Evolutionary conservation across 768 basidiomycete species (phyloP), one percentile per base, ranked within the genome.

Genomic region (Tricholoma sp.): DNA sequence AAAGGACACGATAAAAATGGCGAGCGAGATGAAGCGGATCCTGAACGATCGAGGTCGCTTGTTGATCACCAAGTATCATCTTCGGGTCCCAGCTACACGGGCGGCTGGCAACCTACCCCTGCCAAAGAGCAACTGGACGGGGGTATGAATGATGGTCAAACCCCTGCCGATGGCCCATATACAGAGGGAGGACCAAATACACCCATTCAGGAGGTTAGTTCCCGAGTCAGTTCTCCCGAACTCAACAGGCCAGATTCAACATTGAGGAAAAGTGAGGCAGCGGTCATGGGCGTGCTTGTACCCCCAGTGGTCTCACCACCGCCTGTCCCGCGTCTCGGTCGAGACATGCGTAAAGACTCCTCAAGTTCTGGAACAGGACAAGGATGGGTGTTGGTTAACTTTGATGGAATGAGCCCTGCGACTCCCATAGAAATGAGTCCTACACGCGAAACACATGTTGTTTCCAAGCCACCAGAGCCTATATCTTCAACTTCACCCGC

Each of bases 331-430:
- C 32, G 47, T 37, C 61, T 56, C 33, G 39, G 50, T n/a, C 33
- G 17, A 17, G 33, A 32, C 4, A 49, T 13, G 13, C 44, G 55
- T n/a, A 20, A n/a, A n/a, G 58, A 57, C 32, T 54, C 55, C 0
- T 52, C 53, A 2, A 54, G 20, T 50, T 55, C 50, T 48, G 72
- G 72, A 41, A 75, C 72, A 44, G 77, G 79, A 13, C 72, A 81
- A 62, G 85, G 85, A 24, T 86, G 85, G 85, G 85, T 86, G 2
- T 70, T 86, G 24, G 80, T 86, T 36, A 86, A 83, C 52, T 79
- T 86, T 13, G 84, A 83, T 57, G 74, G 76, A 31, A 70, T 59
- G 29, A 29, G 9, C 28, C 28, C 54, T 47, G 49, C 63, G 4
- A 20, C 58, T 1, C 54, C 50, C 3, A 49, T 53, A 17, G 57